Conservation (phyloP, 495 filamentous ascomycete species). For the Hypoxylon crocopeplum region DNA sequence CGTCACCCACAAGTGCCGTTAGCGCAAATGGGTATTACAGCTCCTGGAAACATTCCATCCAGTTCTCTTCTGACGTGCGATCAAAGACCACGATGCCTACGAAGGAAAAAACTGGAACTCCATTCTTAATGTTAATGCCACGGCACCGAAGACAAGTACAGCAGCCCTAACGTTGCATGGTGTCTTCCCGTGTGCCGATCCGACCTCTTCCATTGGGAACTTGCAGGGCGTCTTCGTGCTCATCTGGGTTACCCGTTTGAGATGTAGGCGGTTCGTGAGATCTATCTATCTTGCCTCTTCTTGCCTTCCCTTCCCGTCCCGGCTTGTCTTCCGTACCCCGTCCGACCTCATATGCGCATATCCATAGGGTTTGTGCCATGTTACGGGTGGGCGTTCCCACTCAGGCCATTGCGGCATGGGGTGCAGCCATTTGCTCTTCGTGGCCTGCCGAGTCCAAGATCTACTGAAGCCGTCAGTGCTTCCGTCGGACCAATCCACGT, state of each 20-base stretch:
- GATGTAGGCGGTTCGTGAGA: conserved; percentile 26
- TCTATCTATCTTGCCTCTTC: conserved; percentile 5
- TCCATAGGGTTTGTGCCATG: conserved; percentile 30
- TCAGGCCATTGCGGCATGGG: not conserved
- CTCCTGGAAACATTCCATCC: conserved; percentile 24
- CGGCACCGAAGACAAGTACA: conserved; percentile 24
- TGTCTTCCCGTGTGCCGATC: conserved; percentile 13
- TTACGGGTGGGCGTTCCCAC: conserved; percentile 25
- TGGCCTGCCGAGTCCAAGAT: conserved; percentile 23
- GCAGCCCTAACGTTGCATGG: conserved; percentile 24
- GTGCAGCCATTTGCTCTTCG: conserved; percentile 17
- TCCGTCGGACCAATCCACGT: conserved; percentile 31
- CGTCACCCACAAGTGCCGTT: conserved; percentile 32
- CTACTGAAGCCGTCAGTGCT: conserved; percentile 19
- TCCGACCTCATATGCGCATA: conserved; percentile 38
- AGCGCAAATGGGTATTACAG: conserved; percentile 20
- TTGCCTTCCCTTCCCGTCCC: conserved; percentile 28
- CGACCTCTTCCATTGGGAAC: conserved; percentile 18
- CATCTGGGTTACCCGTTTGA: conserved; percentile 15
- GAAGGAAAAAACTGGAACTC: conserved; percentile 4
- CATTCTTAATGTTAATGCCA: conserved; percentile 21
- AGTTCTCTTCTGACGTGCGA: conserved; percentile 20
- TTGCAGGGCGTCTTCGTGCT: conserved; percentile 10
- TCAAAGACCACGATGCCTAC: conserved; percentile 19
- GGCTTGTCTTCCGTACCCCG: conserved; percentile 31